Base-by-base conservation (phyloP, 768 basidiomycete genomes). In the Leccinellum rugosiceps region DNA sequence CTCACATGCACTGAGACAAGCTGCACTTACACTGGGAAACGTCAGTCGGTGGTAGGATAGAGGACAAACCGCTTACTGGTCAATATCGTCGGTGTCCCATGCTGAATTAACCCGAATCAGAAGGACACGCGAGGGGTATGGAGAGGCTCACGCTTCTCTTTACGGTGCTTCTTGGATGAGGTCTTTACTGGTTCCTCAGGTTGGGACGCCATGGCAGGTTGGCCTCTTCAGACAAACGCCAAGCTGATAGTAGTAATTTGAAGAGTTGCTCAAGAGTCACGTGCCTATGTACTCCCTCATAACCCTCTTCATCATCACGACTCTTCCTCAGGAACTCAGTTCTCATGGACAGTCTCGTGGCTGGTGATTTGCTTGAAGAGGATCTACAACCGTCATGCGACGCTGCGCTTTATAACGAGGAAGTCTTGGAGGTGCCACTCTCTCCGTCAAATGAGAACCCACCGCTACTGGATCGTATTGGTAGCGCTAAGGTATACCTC, bases 1-100 rank as follows among this genome's bases (percentile, higher is more conserved):
- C 6, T 53, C 30, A 26, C 26, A 11, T n/a, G 26, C 23, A n/a
- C 34, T 2, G 35, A 26, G 31, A 21, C 34, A 34, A 48, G 26
- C 23, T 30, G 52, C 11, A 44, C 81, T 75, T 75, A 84, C 83
- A 70, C 82, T 84, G 6, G 51, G 52, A 50, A 48, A 21, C n/a
- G 38, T 51, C 30, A 55, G 55, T 55, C 35, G 50, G 43, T 51
- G 15, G 34, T 32, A 35, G 13, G 5, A 48, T 23, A 38, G 52
- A 34, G 58, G 28, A 44, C 50, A 50, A 28, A 45, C n/a, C 23
- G 72, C 94, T 86, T 71, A 96, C 94, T 97, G 95, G 80, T 98
- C 92, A 74, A 98, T 94, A 65, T 97, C 96, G 72, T 98, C 95
- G 45, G 95, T 98, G 69, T 98, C 96, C 96, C 96, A 98, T 68